Evolutionary conservation across 768 basidiomycete species (phyloP), one percentile per base, ranked within the genome.

Genomic region (Rossbeevera mucosa): DNA sequence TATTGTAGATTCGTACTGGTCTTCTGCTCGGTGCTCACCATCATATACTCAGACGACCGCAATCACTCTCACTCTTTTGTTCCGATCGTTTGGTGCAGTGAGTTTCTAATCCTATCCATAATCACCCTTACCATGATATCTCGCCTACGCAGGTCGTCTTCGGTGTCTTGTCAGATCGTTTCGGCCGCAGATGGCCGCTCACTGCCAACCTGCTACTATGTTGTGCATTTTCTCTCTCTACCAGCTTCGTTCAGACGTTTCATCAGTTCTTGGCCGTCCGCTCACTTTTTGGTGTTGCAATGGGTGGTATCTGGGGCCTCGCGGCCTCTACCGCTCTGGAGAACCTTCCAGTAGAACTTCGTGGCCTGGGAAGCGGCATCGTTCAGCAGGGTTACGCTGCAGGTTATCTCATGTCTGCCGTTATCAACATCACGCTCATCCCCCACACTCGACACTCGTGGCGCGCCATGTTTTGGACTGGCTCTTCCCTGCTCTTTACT

Each of bases 341-440:
- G 66, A 94, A 92, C 64, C 78, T 95, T 14, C 94, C 94, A 0
- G 84, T 88, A n/a, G 88, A 91, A 61, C 81, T 83, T 25, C 88
- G 94, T 65, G 95, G 95, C 29, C 74, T 96, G 5, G 85, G 84
- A 4, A 86, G 83, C 29, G 94, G 95, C 11, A 75, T 96, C 49
- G 67, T 98, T 12, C 94, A 97, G 59, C 85, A 94, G 66, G 94
- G 92, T n/a, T 95, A 95, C 61, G 89, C 91, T 0, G 77, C 85
- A 8, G 94, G 94, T 3, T 94, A 86, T 64, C 81, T 96, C 18
- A 56, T 95, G 50, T 88, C 91, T 0, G 92, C 93, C 2, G 78
- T 88, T 48, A 79, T 94, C 74, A 92, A 92, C 63, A 74, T 94
- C 31, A 77, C 71, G 7, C 71, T 88, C 36, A 86, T 72, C 28